Evolutionary conservation across 1,284 basidiomycete genomes (phyloP).

Genomic region (Cystobasidium pallidum): DNA sequence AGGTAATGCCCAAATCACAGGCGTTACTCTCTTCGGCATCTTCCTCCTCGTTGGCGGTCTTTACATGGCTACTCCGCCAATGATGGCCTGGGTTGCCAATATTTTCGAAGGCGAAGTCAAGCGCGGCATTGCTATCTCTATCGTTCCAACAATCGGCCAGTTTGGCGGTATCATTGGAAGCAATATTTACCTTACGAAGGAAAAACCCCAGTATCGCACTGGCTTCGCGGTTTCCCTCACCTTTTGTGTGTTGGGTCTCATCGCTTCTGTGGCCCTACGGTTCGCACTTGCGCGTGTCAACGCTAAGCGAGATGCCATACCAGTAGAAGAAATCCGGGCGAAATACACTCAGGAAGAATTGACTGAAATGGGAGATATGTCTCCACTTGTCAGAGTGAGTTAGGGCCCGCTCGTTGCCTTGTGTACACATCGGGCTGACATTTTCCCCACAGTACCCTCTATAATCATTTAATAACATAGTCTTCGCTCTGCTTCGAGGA

Average conservation of each 20-base stretch:
- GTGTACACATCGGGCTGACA: no score
- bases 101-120: constrained; percentile 22
- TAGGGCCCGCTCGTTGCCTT: no score
- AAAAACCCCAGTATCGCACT: constrained; percentile 25
- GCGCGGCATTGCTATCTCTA: constrained; percentile 6
- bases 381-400: constrained; percentile 13
- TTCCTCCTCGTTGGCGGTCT: constrained; percentile 12
- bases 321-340: not conserved
- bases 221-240: constrained; percentile 17
- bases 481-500: no score
- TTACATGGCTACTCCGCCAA: constrained; percentile 15
- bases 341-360: constrained; percentile 23
- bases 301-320: constrained; percentile 13
- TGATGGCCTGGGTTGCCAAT: constrained; percentile 21
- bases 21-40: constrained; percentile 25
- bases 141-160: constrained; percentile 17
- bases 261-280: constrained; percentile 5
- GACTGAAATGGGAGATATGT: constrained; percentile 23
- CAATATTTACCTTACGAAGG: constrained; percentile 16
- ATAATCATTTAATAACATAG: no score
- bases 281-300: constrained; percentile 26
- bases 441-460: no score
- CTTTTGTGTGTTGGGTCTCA: constrained; percentile 1
- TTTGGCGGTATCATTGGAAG: constrained; percentile 18
- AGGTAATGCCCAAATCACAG: constrained; percentile 4